Evolutionary conservation across 192 early-diverging fungal species (phyloP).

Genomic region (Ambispora gerdemannii): DNA sequence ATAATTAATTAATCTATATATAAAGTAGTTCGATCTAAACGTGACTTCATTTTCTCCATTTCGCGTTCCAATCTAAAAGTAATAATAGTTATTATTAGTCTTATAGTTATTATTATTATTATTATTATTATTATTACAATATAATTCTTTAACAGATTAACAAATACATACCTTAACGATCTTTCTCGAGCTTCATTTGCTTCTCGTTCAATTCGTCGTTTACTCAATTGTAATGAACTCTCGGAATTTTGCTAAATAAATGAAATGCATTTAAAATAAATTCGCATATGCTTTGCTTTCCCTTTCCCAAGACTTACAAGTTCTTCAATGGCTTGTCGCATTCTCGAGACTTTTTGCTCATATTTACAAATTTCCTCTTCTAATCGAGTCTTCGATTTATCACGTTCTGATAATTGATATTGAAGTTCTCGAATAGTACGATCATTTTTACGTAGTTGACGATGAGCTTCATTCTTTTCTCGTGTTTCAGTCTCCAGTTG

Average conservation of each 20-base stretch:
- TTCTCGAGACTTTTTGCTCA: constrained; percentile 63
- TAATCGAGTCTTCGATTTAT: constrained; percentile 63
- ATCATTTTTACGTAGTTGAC: constrained; percentile 64
- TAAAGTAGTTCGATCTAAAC: constrained; percentile 33
- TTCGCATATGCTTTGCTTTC: background rate
- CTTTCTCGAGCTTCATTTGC: constrained; percentile 37
- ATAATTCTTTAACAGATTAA: background rate
- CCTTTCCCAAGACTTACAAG: constrained; percentile 39
- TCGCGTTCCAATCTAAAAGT: constrained; percentile 37
- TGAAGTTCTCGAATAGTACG: constrained; percentile 81
- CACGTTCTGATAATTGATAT: constrained; percentile 78
- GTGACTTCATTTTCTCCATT: constrained; percentile 38
- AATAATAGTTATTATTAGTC: background rate
- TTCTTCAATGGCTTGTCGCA: constrained; percentile 66
- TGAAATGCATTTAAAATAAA: background rate
- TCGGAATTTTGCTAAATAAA: constrained; percentile 35
- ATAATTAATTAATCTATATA: no score
- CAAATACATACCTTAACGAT: constrained; percentile 35
- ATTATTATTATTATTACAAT: background rate
- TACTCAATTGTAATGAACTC: constrained; percentile 37
- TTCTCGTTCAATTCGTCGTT: constrained; percentile 39
- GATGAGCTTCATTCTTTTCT: constrained; percentile 61
- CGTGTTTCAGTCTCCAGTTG: constrained; percentile 60
- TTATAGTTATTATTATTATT: background rate
- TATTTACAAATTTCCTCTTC: constrained; percentile 70